Evolutionary conservation across 495 filamentous ascomycete genomes (phyloP).

Genomic region (Aspergillus mulundensis): DNA sequence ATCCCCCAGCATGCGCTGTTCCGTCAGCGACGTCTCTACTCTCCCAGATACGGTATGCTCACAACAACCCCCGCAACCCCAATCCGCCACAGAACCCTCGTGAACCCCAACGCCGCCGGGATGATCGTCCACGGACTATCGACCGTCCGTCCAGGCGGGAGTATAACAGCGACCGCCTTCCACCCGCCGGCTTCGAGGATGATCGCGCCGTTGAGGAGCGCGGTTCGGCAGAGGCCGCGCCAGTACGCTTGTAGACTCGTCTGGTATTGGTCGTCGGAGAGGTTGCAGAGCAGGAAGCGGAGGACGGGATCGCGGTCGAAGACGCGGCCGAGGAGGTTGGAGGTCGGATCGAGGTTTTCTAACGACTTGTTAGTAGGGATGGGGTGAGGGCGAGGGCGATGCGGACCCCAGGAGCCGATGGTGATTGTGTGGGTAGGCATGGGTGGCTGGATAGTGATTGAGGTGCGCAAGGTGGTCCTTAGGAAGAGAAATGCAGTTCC

Average conservation of each 20-base stretch:
- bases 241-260: background rate
- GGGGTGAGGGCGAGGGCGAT: background rate
- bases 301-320: slow-evolving; percentile 6
- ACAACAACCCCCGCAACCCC: background rate
- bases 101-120: background rate
- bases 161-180: background rate
- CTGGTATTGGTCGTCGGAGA: slow-evolving; percentile 1
- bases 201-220: background rate
- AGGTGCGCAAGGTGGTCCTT: background rate
- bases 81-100: background rate
- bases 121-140: slow-evolving; percentile 2
- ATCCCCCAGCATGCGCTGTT: slow-evolving; percentile 4
- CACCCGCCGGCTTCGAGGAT: slow-evolving; percentile 1
- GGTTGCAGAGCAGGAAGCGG: background rate
- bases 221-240: background rate
- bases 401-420: background rate
- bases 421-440: background rate
- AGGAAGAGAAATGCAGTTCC: background rate
- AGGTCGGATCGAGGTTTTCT: background rate
- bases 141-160: slow-evolving; percentile 4
- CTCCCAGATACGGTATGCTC: background rate
- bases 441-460: background rate
- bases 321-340: background rate
- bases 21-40: background rate
- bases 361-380: background rate